Evolutionary conservation across 345 rosid species (phyloP).

Genomic region (Eutrema japonicum): DNA sequence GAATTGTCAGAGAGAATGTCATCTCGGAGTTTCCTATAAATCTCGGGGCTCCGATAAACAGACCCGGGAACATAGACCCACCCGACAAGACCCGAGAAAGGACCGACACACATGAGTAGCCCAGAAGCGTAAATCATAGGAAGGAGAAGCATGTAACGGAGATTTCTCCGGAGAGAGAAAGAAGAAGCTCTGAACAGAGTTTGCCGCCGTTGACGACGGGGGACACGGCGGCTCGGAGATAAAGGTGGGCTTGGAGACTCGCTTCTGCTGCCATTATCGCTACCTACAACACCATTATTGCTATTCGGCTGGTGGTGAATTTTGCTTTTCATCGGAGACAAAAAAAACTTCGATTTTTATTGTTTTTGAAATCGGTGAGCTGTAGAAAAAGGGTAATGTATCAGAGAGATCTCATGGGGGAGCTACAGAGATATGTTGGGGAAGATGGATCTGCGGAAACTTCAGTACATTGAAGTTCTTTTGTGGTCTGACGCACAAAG

Average conservation of each 20-base stretch:
- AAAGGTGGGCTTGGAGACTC: conserved; percentile 80
- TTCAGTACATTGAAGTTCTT: conserved; percentile 30
- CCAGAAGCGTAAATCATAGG: conserved; percentile 73
- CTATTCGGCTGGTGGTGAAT: conserved; percentile 42
- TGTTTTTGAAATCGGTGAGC: neutral
- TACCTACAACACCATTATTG: conserved; percentile 43
- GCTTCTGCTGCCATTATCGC: conserved; percentile 46
- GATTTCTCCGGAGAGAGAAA: conserved; percentile 61
- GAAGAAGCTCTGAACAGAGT: conserved; percentile 60
- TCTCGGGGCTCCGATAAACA: conserved; percentile 77
- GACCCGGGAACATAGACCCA: conserved; percentile 63
- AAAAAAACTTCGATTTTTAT: conserved; percentile 10
- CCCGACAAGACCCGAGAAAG: conserved; percentile 65
- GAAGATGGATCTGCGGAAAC: conserved; percentile 35
- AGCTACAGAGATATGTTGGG: conserved; percentile 14
- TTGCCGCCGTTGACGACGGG: conserved; percentile 59
- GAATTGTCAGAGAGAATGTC: conserved; percentile 74
- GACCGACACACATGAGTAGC: conserved; percentile 80
- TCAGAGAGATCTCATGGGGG: conserved; percentile 30
- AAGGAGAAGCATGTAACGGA: conserved; percentile 63
- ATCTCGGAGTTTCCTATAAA: conserved; percentile 70
- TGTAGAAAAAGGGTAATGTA: conserved; percentile 10
- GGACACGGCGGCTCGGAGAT: conserved; percentile 59
- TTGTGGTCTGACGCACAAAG: conserved; percentile 30
- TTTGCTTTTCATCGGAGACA: conserved; percentile 50